A percentile compares a stretch with the other conserved stretches of the same genome.
These are phyloP conservation scores for Penicillium egyptiacum DNA, from an alignment of 495 filamentous ascomycete genomes.

Conservation along the genomic window DNA sequence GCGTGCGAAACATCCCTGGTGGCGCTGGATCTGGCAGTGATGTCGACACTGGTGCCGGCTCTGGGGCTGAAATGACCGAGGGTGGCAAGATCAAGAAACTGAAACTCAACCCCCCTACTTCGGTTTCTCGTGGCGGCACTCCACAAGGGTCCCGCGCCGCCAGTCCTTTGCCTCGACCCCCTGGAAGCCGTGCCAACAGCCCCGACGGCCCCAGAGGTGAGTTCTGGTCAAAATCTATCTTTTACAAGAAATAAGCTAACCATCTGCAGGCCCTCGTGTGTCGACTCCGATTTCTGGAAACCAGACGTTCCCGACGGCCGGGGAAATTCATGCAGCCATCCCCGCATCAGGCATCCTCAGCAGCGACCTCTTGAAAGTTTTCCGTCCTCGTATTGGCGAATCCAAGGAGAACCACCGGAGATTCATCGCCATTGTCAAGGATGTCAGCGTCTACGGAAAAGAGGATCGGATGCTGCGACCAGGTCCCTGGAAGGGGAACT, in stretches of 20 bases:
- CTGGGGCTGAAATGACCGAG: conserved; percentile 68
- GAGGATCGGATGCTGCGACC: conserved; percentile 46
- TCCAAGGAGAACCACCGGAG: conserved; percentile 44
- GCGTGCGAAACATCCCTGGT: conserved; percentile 40
- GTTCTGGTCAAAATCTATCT: neutral
- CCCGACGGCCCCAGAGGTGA: conserved; percentile 35
- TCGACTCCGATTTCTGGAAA: conserved; percentile 35
- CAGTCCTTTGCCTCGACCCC: conserved; percentile 46
- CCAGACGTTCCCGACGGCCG: conserved; percentile 54
- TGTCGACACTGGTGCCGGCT: conserved; percentile 69
- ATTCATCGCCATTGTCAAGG: conserved; percentile 50
- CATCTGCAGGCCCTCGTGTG: conserved; percentile 17
- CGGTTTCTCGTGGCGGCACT: conserved; percentile 50
- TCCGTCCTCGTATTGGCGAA: conserved; percentile 58
- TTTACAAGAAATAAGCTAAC: neutral
- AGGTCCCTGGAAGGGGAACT: conserved; percentile 38
- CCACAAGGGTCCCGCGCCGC: conserved; percentile 56
- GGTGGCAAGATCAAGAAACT: conserved; percentile 68
- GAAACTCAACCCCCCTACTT: conserved; percentile 56
- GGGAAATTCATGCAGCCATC: conserved; percentile 70
- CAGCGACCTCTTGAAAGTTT: conserved; percentile 58
- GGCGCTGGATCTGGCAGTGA: conserved; percentile 72
- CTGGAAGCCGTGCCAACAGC: conserved; percentile 44
- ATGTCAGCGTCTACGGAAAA: conserved; percentile 49
- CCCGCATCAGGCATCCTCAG: conserved; percentile 68